Conservation (phyloP, 2,329 filamentous ascomycete genomes). For the Aureobasidium sp. region DNA sequence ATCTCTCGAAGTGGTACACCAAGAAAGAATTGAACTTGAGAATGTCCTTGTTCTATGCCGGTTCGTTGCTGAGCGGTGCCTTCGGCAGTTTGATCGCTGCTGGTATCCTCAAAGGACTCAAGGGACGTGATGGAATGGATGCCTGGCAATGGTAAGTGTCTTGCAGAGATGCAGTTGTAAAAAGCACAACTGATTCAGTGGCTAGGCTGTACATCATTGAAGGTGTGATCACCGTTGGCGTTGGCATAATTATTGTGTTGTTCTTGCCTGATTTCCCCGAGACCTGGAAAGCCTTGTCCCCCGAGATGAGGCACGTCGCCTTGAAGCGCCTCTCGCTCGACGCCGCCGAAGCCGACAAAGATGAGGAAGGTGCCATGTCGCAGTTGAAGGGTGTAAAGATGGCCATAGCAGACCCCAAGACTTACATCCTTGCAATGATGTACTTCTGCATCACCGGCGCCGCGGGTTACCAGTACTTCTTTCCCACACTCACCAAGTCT, state of each 20-base stretch:
- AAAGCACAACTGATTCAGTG: not conserved
- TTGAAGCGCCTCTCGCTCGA: constrained; percentile 43
- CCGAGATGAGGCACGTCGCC: constrained; percentile 39
- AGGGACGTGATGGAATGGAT: constrained; percentile 45
- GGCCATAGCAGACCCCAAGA: constrained; percentile 43
- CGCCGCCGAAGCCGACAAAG: constrained; percentile 40
- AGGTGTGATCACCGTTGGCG: constrained; percentile 51
- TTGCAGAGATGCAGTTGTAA: not conserved
- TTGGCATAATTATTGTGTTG: constrained; percentile 25
- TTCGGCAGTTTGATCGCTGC: constrained; percentile 55
- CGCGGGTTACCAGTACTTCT: constrained; percentile 49
- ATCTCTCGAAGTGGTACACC: constrained; percentile 59
- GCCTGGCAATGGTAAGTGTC: constrained; percentile 43
- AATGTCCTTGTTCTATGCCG: constrained; percentile 58
- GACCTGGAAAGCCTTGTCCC: constrained; percentile 33
- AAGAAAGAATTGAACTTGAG: constrained; percentile 58
- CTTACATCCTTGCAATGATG: constrained; percentile 39
- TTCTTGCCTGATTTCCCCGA: constrained; percentile 30
- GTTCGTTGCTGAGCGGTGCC: constrained; percentile 60
- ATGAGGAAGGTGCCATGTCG: constrained; percentile 39
- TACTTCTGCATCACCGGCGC: constrained; percentile 43
- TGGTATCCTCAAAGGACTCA: constrained; percentile 59
- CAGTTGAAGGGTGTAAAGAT: constrained; percentile 43
- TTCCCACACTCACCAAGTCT: constrained; percentile 41
- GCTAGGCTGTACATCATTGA: constrained; percentile 56